Evolutionary conservation across 192 early-diverging fungal genomes (phyloP).

Genomic region (Spizellomyces sp.): DNA sequence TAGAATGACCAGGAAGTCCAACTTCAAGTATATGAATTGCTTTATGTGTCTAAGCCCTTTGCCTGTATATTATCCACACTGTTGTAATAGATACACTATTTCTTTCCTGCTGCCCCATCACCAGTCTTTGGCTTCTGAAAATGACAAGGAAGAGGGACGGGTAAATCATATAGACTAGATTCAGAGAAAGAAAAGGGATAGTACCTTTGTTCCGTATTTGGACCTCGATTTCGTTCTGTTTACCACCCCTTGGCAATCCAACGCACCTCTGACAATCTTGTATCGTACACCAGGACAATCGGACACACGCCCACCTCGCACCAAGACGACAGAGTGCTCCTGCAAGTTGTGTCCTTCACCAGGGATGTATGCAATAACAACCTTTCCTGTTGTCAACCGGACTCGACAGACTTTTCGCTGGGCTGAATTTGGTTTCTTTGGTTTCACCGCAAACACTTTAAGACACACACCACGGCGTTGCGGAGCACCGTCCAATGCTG

Average conservation of each 20-base stretch:
- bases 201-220: slow-evolving; percentile 92
- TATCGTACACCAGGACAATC: slow-evolving; percentile 98
- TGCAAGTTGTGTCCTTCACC: slow-evolving; percentile 98
- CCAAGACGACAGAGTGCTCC: slow-evolving; percentile 95
- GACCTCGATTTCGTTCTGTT: slow-evolving; percentile 77
- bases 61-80: too few relatives aligned
- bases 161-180: too few relatives aligned
- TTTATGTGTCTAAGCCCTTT: too few relatives aligned
- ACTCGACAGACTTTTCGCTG: slow-evolving; percentile 92
- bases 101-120: too few relatives aligned
- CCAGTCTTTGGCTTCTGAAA: neutral
- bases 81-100: too few relatives aligned
- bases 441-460: slow-evolving; percentile 94
- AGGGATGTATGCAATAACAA: slow-evolving; percentile 94
- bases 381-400: slow-evolving; percentile 88
- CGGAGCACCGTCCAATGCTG: slow-evolving; percentile 82
- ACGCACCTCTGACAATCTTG: slow-evolving; percentile 87
- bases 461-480: slow-evolving; percentile 94
- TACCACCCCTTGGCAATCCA: slow-evolving; percentile 94
- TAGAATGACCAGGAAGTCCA: too few relatives aligned
- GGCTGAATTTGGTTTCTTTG: slow-evolving; percentile 99
- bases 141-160: neutral
- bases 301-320: slow-evolving; percentile 91
- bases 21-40: too few relatives aligned
- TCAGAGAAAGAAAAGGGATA: too few relatives aligned